Conservation (phyloP, 2,329 filamentous ascomycete genomes). For the Exophiala sideris region DNA sequence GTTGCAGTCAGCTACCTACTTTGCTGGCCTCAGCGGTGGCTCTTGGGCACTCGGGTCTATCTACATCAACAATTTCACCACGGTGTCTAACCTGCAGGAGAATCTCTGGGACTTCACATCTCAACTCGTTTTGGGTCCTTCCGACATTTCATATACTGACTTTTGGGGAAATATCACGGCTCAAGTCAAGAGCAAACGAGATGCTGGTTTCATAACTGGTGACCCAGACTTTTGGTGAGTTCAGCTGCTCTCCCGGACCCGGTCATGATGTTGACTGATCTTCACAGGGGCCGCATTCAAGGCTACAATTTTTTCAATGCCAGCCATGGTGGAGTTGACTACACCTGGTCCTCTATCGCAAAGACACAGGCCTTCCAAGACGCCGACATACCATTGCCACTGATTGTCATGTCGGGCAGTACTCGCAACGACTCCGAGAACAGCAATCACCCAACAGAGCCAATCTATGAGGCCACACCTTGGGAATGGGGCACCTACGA, state of each 20-base stretch:
- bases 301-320: constrained; percentile 79
- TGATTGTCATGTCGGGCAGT: constrained; percentile 67
- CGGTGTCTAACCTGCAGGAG: constrained; percentile 54
- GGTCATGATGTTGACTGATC: not conserved
- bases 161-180: constrained; percentile 63
- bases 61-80: constrained; percentile 72
- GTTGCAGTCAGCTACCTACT: constrained; percentile 74
- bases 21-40: constrained; percentile 76
- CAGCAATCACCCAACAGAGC: constrained; percentile 55
- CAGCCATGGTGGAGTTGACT: constrained; percentile 66
- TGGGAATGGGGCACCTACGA: constrained; percentile 75
- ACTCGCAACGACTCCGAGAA: constrained; percentile 52
- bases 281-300: constrained; percentile 61
- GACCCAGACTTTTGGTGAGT: constrained; percentile 76
- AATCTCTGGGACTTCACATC: constrained; percentile 61
- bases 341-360: constrained; percentile 78
- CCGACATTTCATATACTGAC: constrained; percentile 42
- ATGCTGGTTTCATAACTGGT: constrained; percentile 65
- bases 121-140: constrained; percentile 59
- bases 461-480: constrained; percentile 73
- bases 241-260: not conserved
- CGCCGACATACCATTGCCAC: constrained; percentile 65
- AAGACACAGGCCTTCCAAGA: constrained; percentile 57
- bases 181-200: constrained; percentile 57
- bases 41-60: constrained; percentile 78